Percentiles rank a stretch among this genome's conserved stretches.
Conservation (phyloP, 805 yeast species). For the Nakazawaea populi region DNA sequence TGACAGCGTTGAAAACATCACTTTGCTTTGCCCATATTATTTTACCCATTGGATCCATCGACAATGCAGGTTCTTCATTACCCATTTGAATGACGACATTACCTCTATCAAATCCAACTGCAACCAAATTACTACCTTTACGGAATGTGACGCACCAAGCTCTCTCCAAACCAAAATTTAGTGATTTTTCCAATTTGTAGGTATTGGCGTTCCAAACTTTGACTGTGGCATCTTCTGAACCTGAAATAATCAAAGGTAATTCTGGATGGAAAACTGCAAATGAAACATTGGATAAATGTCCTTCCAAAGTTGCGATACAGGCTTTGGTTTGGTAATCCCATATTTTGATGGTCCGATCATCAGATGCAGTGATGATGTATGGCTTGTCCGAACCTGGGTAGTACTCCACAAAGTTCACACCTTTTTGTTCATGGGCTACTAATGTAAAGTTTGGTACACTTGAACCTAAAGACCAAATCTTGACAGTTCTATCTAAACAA, state of each 20-base stretch:
- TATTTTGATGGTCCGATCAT: slow-evolving; percentile 80
- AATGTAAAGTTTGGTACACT: slow-evolving; percentile 86
- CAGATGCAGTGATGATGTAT: slow-evolving; percentile 84
- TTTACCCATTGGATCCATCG: slow-evolving; percentile 92
- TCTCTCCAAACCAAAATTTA: slow-evolving; percentile 88
- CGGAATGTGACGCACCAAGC: slow-evolving; percentile 91
- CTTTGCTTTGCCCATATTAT: slow-evolving; percentile 87
- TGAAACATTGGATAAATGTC: slow-evolving; percentile 90
- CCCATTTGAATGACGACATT: slow-evolving; percentile 85
- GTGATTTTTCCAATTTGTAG: slow-evolving; percentile 86
- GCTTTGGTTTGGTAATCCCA: slow-evolving; percentile 99
- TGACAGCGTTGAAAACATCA: slow-evolving; percentile 79
- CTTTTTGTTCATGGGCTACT: slow-evolving; percentile 85
- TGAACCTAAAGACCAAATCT: slow-evolving; percentile 93
- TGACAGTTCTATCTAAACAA: slow-evolving; percentile 92
- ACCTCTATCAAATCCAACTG: slow-evolving; percentile 95
- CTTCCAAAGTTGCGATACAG: slow-evolving; percentile 89
- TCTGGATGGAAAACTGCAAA: slow-evolving; percentile 99
- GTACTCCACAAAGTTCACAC: slow-evolving; percentile 94
- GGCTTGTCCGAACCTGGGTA: slow-evolving; percentile 98
- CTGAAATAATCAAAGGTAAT: slow-evolving; percentile 88
- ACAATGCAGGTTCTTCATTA: slow-evolving; percentile 87
- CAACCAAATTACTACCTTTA: slow-evolving; percentile 70
- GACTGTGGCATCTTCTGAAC: slow-evolving; percentile 93
- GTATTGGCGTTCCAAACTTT: slow-evolving; percentile 95